A percentile compares a stretch with the other conserved stretches of the same genome.
Conservation (phyloP, 129 eudicot species). For the Escallonia herrerae region DNA sequence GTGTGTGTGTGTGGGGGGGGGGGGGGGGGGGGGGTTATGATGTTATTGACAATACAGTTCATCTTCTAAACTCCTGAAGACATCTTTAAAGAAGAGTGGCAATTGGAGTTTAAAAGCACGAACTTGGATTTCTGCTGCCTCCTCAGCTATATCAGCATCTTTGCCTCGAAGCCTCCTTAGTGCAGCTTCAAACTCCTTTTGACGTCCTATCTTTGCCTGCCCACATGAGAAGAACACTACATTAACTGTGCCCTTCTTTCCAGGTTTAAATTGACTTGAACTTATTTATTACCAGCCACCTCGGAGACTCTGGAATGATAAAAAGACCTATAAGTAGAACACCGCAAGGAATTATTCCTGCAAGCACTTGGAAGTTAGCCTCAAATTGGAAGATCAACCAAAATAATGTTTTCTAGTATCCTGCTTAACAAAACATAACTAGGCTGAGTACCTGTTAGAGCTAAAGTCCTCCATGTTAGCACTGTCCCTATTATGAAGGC, state of each 20-base stretch:
- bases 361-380: constrained; percentile 7
- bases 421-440: not conserved
- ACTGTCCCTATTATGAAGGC: constrained; percentile 72
- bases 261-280: not conserved
- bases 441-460: constrained; percentile 53
- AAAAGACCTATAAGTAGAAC: constrained; percentile 39
- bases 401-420: not conserved
- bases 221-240: not conserved
- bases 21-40: too few species aligned
- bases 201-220: constrained; percentile 57
- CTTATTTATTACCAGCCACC: constrained; percentile 57
- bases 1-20: too few species aligned
- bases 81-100: not conserved
- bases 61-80: not conserved
- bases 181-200: constrained; percentile 34
- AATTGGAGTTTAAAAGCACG: not conserved
- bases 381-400: not conserved
- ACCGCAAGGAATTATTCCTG: constrained; percentile 43
- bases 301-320: constrained; percentile 63
- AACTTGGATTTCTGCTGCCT: constrained; percentile 56
- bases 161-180: constrained; percentile 49
- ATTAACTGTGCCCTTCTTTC: not conserved
- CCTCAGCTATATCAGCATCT: constrained; percentile 44
- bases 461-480: constrained; percentile 74
- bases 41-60: not conserved